Evolutionary conservation across 441 rosid genomes (phyloP).

Genomic region (Populus hybrid): DNA sequence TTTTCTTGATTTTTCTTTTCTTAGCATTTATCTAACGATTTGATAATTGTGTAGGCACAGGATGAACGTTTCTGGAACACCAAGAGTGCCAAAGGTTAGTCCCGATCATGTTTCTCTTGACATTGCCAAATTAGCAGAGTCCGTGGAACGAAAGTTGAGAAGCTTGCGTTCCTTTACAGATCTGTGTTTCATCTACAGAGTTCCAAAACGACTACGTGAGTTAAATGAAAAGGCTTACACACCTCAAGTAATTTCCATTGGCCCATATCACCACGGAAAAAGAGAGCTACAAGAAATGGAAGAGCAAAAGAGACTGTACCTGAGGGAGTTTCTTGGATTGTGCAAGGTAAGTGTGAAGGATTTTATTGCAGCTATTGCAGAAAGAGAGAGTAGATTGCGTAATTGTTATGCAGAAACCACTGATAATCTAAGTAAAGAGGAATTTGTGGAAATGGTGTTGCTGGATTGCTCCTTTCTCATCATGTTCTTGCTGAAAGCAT

Average conservation of each 20-base stretch:
- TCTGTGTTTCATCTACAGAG: neutral
- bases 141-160: neutral
- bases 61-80: too few relatives aligned
- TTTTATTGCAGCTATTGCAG: too few relatives aligned
- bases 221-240: slow-evolving; percentile 10
- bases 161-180: neutral
- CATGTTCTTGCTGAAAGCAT: slow-evolving; percentile 1
- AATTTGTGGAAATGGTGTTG: neutral
- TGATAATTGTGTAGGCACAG: too few relatives aligned
- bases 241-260: slow-evolving; percentile 1
- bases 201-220: too few relatives aligned
- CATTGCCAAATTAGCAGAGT: neutral
- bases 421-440: neutral
- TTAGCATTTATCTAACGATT: too few relatives aligned
- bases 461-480: neutral
- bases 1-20: too few relatives aligned
- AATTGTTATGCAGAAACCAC: slow-evolving; percentile 17
- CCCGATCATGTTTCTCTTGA: neutral
- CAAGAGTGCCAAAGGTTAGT: neutral
- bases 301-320: slow-evolving; percentile 9
- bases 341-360: too few relatives aligned
- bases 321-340: neutral
- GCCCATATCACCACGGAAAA: neutral
- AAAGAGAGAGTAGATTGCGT: neutral
- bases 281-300: slow-evolving; percentile 3